phyloP scores from a whole-genome alignment of 2,329 filamentous ascomycete genomes.

The Trichoderma pleuroti region DNA sequence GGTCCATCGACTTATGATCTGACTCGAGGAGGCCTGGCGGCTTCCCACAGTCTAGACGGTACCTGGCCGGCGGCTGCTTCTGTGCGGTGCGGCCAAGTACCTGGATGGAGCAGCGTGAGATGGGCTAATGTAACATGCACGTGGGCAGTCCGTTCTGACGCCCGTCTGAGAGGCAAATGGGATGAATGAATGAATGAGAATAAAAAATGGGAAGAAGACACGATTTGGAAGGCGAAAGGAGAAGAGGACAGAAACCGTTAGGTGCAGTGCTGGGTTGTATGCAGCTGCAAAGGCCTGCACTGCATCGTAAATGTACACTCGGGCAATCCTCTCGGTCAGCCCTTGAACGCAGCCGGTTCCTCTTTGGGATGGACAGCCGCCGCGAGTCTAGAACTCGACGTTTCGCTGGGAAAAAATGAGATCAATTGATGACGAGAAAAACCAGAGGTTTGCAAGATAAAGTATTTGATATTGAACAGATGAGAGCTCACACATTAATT shows the following conservation, averaged over 20 bases:
- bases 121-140: not conserved
- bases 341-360: not conserved
- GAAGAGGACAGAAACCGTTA: not conserved
- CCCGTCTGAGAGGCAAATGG: not conserved
- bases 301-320: not conserved
- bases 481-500: not conserved
- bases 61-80: not conserved
- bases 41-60: not conserved
- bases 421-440: not conserved
- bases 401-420: not conserved
- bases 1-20: not conserved
- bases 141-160: not conserved
- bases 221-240: not conserved
- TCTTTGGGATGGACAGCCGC: not conserved
- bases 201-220: not conserved
- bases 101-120: not conserved
- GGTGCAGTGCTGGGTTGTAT: not conserved
- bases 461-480: not conserved
- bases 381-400: not conserved
- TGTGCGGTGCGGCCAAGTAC: not conserved
- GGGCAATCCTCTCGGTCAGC: not conserved
- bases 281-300: not conserved
- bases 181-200: not conserved
- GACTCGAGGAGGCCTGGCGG: not conserved
- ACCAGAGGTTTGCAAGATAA: not conserved